Evolutionary conservation across 176 grass and related monocot species (phyloP).

Genomic region (Oryza coarctata): DNA sequence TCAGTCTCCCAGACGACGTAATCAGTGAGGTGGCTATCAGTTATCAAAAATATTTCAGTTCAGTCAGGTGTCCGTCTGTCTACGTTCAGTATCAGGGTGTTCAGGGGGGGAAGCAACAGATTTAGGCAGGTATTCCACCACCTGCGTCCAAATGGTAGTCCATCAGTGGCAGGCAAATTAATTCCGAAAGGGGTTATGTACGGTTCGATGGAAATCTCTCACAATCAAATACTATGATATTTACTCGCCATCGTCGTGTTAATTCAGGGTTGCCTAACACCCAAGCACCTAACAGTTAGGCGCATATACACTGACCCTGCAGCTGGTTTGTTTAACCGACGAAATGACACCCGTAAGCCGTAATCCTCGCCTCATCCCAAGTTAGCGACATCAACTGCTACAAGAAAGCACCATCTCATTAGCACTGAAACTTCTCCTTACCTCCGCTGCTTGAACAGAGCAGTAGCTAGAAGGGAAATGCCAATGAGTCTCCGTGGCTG

Average conservation of each 20-base stretch:
- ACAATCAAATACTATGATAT: neutral
- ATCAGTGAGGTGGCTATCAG: neutral
- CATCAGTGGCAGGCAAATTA: neutral
- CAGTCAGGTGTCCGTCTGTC: neutral
- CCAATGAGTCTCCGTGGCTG: neutral
- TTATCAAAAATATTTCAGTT: neutral
- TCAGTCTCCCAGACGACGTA: neutral
- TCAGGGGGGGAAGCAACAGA: neutral
- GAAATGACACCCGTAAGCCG: neutral
- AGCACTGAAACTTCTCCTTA: neutral
- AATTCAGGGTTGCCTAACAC: constrained; percentile 9
- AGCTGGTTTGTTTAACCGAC: neutral
- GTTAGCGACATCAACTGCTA: neutral
- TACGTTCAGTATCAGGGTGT: neutral
- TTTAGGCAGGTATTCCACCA: neutral
- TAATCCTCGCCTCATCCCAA: constrained; percentile 4
- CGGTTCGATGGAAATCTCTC: neutral
- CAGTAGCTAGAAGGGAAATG: neutral
- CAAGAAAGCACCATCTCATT: neutral
- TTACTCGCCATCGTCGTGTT: neutral
- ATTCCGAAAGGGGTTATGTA: neutral
- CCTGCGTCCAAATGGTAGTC: neutral
- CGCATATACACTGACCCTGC: neutral
- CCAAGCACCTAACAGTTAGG: constrained; percentile 1
- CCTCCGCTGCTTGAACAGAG: neutral